Base-by-base conservation (phyloP, 257 asterid genomes). In the Gentiana straminea region DNA sequence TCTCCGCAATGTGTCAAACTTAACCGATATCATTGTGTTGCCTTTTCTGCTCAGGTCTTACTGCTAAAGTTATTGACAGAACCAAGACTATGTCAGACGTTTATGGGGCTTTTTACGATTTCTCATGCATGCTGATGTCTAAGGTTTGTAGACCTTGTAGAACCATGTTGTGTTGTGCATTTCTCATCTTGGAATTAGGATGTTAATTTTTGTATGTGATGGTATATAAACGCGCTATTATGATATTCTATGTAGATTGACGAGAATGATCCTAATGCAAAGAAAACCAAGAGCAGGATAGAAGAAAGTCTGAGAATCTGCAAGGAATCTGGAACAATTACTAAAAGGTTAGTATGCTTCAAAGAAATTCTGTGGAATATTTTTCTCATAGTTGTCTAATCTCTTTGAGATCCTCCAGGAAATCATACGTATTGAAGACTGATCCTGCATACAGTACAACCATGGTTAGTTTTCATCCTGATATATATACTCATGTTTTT, bases 81-180 rank as follows among this genome's bases (percentile, higher is more conserved):
- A 85, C 97, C 63, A 85, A 63, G 58, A 68, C 97, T 61, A 78
- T 84, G 67, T 46, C 91, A 33, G 98, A 92, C 74, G 95, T 92
- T 4, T 88, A 92, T 74, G 97, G 94, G 64, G 94, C 94, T 58
- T 92, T 91, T 74, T 83, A 75, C 61, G 95, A 92, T 71, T 92
- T 85, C 72, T 85, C 93, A 53, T 79, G 81, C 50, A 81, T 88
- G 95, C 78, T 92, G 51, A 83, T 79, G 67, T 83, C 76, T 50
- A 88, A 92, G 98, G 98, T 92, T 82, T 10, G 9, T 5, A 41
- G 46, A 41, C 46, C 46, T 8, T 10, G 9, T 10, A 5, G 46
- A 10, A 41, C 46, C 46, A 5, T 10, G 9, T 10, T 41, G 46
- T 8, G 9, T 10, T 41, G 9, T 41, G 46, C 9, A 41, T 41